Percentiles rank a stretch among this genome's conserved stretches.
Evolutionary conservation across 352 stramenopile species (phyloP).

Genomic region (Pythium utonaiense): DNA sequence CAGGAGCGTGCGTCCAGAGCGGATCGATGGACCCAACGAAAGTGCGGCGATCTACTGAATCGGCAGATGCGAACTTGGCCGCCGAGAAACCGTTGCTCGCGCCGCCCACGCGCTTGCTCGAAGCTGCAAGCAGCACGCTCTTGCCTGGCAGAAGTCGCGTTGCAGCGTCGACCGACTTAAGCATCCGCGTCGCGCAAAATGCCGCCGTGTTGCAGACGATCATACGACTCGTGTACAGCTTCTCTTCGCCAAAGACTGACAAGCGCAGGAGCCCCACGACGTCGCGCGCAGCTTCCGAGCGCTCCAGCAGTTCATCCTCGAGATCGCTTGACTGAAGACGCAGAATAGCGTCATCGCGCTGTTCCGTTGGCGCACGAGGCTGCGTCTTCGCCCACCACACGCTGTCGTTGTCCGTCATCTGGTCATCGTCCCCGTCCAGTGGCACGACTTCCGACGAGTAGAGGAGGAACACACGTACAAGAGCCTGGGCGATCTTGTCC

Average conservation of each 20-base stretch:
- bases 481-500: constrained; percentile 69
- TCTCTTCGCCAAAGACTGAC: constrained; percentile 72
- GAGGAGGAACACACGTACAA: constrained; percentile 66
- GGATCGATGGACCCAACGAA: constrained; percentile 59
- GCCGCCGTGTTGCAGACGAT: constrained; percentile 73
- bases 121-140: constrained; percentile 45
- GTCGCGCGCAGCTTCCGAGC: constrained; percentile 11
- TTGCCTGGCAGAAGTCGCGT: constrained; percentile 27
- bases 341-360: constrained; percentile 36
- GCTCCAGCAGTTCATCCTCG: constrained; percentile 24
- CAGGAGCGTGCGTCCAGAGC: constrained; percentile 55
- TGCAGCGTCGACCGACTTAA: constrained; percentile 46
- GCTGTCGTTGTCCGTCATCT: constrained; percentile 29
- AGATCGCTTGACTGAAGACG: constrained; percentile 20
- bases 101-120: constrained; percentile 27
- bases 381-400: constrained; percentile 57
- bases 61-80: constrained; percentile 46
- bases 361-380: constrained; percentile 41
- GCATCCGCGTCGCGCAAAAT: constrained; percentile 74
- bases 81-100: constrained; percentile 12
- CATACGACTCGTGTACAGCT: constrained; percentile 78
- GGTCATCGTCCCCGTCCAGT: constrained; percentile 25
- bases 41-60: constrained; percentile 44
- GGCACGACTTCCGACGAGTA: constrained; percentile 58
- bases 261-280: constrained; percentile 42